A percentile compares a stretch with the other conserved stretches of the same genome.
These are phyloP conservation scores for Sporothrix protearum DNA, from an alignment of 2,329 filamentous ascomycete species.

Conservation along the genomic window DNA sequence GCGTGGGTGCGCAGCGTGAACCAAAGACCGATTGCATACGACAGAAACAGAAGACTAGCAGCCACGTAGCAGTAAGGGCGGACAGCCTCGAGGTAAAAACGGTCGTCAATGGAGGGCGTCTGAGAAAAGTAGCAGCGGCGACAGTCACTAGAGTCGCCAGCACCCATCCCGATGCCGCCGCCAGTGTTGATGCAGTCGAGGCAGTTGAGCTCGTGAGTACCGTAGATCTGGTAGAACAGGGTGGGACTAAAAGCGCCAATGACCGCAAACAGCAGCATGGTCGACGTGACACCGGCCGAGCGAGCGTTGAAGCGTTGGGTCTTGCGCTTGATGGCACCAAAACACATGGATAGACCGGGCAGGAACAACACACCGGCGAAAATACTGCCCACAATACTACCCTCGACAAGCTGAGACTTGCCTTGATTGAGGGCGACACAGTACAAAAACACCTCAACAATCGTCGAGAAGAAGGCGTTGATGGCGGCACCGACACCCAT, in stretches of 20 bases:
- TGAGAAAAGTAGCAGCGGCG: slow-evolving; percentile 93
- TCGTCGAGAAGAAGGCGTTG: slow-evolving; percentile 96
- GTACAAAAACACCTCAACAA: slow-evolving; percentile 97
- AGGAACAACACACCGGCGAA: slow-evolving; percentile 95
- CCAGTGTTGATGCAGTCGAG: slow-evolving; percentile 56
- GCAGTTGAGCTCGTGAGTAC: slow-evolving; percentile 92
- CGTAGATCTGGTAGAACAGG: slow-evolving; percentile 97
- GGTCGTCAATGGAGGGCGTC: slow-evolving; percentile 73
- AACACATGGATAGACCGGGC: slow-evolving; percentile 96
- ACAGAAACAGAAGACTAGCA: slow-evolving; percentile 79
- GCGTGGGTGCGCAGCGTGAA: slow-evolving; percentile 96
- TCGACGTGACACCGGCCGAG: slow-evolving; percentile 93
- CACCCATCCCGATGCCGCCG: slow-evolving; percentile 46
- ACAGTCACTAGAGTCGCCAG: slow-evolving; percentile 63
- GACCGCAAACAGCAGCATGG: slow-evolving; percentile 94
- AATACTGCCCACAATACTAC: slow-evolving; percentile 95
- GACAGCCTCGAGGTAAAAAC: slow-evolving; percentile 87
- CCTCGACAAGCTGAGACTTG: slow-evolving; percentile 89
- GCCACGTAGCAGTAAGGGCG: slow-evolving; percentile 91
- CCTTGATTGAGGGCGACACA: slow-evolving; percentile 90
- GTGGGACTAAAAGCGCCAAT: slow-evolving; percentile 95
- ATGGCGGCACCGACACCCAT: slow-evolving; percentile 97
- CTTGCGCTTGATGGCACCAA: slow-evolving; percentile 94
- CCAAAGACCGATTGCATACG: slow-evolving; percentile 88
- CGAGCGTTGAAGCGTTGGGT: slow-evolving; percentile 97